These are phyloP conservation scores for Trichoderma virens DNA, from an alignment of 495 filamentous ascomycete genomes.

Conservation along the genomic window DNA sequence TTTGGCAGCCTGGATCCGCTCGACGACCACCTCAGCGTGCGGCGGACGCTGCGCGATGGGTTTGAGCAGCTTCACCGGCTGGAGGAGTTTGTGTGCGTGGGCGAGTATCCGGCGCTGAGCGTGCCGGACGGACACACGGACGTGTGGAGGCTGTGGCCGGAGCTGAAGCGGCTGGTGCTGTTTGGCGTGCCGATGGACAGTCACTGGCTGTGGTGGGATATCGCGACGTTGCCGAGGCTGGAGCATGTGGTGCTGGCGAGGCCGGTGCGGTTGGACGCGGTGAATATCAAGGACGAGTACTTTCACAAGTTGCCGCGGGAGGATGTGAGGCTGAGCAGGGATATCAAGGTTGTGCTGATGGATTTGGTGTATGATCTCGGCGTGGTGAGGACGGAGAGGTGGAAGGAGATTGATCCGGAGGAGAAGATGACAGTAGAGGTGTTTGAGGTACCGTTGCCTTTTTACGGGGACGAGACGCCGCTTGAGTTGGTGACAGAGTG, in stretches of 20 bases:
- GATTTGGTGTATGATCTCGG: constrained; percentile 11
- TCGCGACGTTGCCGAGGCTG: constrained; percentile 21
- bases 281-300: constrained; percentile 16
- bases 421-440: constrained; percentile 13
- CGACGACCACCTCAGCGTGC: constrained; percentile 17
- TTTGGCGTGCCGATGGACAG: constrained; percentile 23
- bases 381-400: constrained; percentile 1
- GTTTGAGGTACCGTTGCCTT: constrained; percentile 15
- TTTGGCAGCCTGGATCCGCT: constrained; percentile 16
- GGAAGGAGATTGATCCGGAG: constrained; percentile 10
- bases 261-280: constrained; percentile 18
- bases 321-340: constrained; percentile 3
- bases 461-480: constrained; percentile 19
- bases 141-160: constrained; percentile 27
- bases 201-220: constrained; percentile 19
- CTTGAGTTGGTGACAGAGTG: constrained; percentile 25
- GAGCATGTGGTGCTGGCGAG: constrained; percentile 30
- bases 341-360: constrained; percentile 13
- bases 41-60: constrained; percentile 19
- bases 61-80: constrained; percentile 23
- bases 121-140: constrained; percentile 18
- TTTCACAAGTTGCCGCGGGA: constrained; percentile 10
- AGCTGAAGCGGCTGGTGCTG: constrained; percentile 25
- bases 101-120: constrained; percentile 14
- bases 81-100: constrained; percentile 26